These are phyloP conservation scores for Scutellaria barbata DNA, from an alignment of 257 asterid species.

Conservation along the genomic window DNA sequence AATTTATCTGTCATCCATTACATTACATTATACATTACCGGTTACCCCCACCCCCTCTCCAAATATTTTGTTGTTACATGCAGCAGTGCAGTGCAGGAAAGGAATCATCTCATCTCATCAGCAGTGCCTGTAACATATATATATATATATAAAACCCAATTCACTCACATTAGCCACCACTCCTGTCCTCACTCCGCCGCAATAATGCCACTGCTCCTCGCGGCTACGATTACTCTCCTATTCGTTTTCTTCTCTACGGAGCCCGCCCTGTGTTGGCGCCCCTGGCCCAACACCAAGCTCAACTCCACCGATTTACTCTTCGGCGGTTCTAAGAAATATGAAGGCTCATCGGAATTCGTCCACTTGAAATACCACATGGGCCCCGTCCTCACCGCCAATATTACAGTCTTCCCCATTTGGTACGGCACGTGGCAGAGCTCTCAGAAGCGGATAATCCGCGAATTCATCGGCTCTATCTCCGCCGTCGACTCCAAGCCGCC, in stretches of 20 bases:
- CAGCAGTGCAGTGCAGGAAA: too few species aligned
- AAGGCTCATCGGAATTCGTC: slow-evolving; percentile 86
- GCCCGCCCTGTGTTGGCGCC: slow-evolving; percentile 64
- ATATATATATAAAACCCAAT: slow-evolving; percentile 34
- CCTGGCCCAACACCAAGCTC: slow-evolving; percentile 60
- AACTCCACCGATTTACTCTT: slow-evolving; percentile 59
- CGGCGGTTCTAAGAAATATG: slow-evolving; percentile 76
- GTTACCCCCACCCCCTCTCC: too few species aligned
- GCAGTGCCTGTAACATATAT: too few species aligned
- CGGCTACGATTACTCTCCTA: slow-evolving; percentile 32
- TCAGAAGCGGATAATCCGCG: slow-evolving; percentile 88
- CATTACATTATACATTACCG: too few species aligned
- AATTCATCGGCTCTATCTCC: slow-evolving; percentile 75
- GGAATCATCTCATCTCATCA: background rate
- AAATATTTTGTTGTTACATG: slow-evolving; percentile 20
- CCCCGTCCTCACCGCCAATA: slow-evolving; percentile 75
- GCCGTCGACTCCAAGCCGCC: slow-evolving; percentile 56
- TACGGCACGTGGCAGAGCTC: slow-evolving; percentile 73
- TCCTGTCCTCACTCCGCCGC: slow-evolving; percentile 15
- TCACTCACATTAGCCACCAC: background rate
- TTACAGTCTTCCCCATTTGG: slow-evolving; percentile 88
- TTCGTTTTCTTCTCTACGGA: slow-evolving; percentile 34
- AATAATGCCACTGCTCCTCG: slow-evolving; percentile 38
- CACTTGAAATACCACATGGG: slow-evolving; percentile 88
- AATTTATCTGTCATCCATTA: slow-evolving; percentile 78